Conservation (phyloP, 352 stramenopile species). For the Phytophthora colocasiae region DNA sequence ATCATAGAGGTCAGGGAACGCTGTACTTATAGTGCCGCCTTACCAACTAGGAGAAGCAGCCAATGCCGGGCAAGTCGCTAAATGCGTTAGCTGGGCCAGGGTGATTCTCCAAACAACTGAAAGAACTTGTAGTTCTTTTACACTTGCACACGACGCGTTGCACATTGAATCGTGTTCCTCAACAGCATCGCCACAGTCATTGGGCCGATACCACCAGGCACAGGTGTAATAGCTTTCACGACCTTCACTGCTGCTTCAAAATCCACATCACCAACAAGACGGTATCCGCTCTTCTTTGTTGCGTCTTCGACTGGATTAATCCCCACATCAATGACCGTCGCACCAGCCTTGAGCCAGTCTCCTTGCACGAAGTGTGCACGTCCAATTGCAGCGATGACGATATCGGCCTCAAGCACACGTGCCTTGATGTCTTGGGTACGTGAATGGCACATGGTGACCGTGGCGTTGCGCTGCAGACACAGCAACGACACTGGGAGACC, state of each 20-base stretch:
- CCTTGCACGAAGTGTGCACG: conserved; percentile 92
- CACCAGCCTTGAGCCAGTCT: conserved; percentile 97
- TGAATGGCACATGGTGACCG: conserved; percentile 98
- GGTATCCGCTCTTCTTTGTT: conserved; percentile 85
- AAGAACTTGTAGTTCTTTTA: conserved; percentile 5
- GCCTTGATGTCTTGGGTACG: conserved; percentile 89
- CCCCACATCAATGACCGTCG: conserved; percentile 98
- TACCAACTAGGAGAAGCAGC: conserved; percentile 35
- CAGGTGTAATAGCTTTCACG: conserved; percentile 96
- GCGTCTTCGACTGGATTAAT: conserved; percentile 97
- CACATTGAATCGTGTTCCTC: conserved; percentile 79
- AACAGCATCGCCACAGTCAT: conserved; percentile 98
- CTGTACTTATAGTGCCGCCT: conserved; percentile 34
- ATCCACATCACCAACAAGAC: conserved; percentile 98
- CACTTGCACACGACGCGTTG: conserved; percentile 31
- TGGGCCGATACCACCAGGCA: conserved; percentile 95
- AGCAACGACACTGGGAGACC: conserved; percentile 96
- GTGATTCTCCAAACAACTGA: conserved; percentile 20
- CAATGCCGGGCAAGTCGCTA: conserved; percentile 17
- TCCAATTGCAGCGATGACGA: conserved; percentile 98
- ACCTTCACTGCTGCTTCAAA: conserved; percentile 88
- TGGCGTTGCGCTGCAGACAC: conserved; percentile 96
- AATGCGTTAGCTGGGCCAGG: conserved; percentile 16
- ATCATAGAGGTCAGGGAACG: conserved; percentile 21
- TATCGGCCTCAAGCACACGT: conserved; percentile 91